phyloP scores from a whole-genome alignment of 345 rosid species.

The Durio zibethinus region DNA sequence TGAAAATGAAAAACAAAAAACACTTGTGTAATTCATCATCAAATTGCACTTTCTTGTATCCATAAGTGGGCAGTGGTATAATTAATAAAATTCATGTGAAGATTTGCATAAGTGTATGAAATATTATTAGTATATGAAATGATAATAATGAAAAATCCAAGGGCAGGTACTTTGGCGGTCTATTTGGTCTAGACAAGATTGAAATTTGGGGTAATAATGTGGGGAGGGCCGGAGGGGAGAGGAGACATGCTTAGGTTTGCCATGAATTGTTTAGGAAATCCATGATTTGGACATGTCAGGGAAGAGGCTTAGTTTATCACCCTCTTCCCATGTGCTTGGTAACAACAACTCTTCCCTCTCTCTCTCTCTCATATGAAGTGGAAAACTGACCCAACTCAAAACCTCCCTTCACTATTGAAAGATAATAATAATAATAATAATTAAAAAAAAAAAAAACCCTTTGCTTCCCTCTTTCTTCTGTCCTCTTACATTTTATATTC shows the following conservation, averaged over 20 bases:
- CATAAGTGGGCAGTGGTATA: no score
- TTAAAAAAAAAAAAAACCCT: background rate
- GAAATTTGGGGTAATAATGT: constrained; percentile 14
- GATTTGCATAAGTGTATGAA: background rate
- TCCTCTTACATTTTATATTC: constrained; percentile 20
- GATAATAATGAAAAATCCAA: background rate
- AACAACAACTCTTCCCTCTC: constrained; percentile 15
- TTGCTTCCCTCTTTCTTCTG: constrained; percentile 20
- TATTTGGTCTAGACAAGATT: constrained; percentile 13
- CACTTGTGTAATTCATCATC: background rate
- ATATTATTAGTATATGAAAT: no score
- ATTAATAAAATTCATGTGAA: background rate
- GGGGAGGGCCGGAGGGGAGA: constrained; percentile 17
- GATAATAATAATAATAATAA: background rate
- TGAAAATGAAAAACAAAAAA: background rate
- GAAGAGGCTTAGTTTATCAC: constrained; percentile 17
- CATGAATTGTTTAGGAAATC: constrained; percentile 31
- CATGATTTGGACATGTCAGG: constrained; percentile 34
- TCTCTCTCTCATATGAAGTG: constrained; percentile 28
- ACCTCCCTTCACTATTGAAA: background rate
- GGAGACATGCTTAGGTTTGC: constrained; percentile 29
- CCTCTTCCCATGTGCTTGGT: constrained; percentile 33
- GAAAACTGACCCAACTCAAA: constrained; percentile 27
- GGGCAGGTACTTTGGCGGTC: background rate
- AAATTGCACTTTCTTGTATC: background rate